Conservation (phyloP, 1,139 yeast genomes). For the Keqinozyma sinolaborantium region DNA sequence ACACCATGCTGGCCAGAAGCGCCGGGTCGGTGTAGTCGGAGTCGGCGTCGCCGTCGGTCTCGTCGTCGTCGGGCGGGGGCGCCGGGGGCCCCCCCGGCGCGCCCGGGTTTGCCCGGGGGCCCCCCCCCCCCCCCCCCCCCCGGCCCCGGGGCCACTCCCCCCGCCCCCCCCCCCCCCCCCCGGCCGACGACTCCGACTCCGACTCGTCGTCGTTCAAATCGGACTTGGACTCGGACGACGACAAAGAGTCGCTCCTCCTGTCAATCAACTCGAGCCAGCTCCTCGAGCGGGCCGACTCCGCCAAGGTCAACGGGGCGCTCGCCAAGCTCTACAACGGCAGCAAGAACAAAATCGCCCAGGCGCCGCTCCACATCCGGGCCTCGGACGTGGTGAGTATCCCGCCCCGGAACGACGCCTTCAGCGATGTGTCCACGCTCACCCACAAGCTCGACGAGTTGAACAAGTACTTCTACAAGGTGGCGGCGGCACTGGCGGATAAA, state of each 20-base stretch:
- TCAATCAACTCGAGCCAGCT: constrained; percentile 12
- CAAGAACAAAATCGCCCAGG: constrained; percentile 30
- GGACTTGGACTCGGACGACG: not conserved
- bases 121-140: too few species aligned
- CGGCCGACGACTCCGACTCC: not conserved
- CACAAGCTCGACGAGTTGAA: constrained; percentile 24
- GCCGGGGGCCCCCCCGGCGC: too few species aligned
- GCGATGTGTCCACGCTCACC: constrained; percentile 17
- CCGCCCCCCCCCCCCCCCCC: constrained; percentile 1
- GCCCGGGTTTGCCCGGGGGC: too few species aligned
- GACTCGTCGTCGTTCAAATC: not conserved
- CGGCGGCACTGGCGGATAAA: constrained; percentile 5
- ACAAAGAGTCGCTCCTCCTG: constrained; percentile 1
- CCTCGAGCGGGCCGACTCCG: constrained; percentile 16
- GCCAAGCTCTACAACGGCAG: constrained; percentile 29
- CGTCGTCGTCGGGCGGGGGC: too few species aligned
- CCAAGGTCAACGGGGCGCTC: constrained; percentile 18
- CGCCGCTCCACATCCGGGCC: constrained; percentile 21
- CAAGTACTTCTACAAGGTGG: constrained; percentile 19
- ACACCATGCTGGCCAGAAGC: too few species aligned
- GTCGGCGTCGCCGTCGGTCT: too few species aligned
- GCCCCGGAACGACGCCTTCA: constrained; percentile 6
- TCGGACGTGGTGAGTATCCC: constrained; percentile 1
- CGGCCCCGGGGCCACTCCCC: too few species aligned
- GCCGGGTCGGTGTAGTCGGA: too few species aligned